Evolutionary conservation across 2,329 filamentous ascomycete genomes (phyloP), one percentile per base, ranked within the genome.

Genomic region (Alternaria infectoria): DNA sequence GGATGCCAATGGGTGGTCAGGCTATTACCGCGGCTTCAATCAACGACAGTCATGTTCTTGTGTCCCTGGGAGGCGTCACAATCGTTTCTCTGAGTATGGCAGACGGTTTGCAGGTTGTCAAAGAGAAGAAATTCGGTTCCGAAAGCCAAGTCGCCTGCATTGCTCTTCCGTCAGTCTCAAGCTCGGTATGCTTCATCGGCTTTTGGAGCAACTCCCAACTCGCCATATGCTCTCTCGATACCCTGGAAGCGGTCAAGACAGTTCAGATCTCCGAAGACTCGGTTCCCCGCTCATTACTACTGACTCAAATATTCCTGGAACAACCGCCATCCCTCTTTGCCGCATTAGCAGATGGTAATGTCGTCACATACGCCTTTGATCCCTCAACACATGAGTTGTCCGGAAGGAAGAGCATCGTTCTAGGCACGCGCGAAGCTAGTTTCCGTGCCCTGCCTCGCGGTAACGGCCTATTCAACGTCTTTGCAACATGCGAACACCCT

Each of bases 401-500:
- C 0, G 86, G 88, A 1, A 89, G 90, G 66, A 97, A 94, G 77
- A 93, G 89, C 71, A 90, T 97, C 23, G 89, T 95, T 2, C 84
- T 99, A 12, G 95, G 96, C 23, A 95, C 92, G 13, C 91, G 93
- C 64, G 91, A 96, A 69, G 92, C 95, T 2, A 89, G 88, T 13
- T 90, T 99, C 71, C 91, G 95, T 62, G 85, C 91, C 21, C 82
- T 99, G 3, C 92, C 93, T 0, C 87, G 90, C 54, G 84, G 84
- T 1, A 83, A 90, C 56, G 84, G 79, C 0, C 82, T 93, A 0
- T 91, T 86, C 76, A 96, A 92, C 71, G 90, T 99, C 0, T 97
- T 99, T 77, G 93, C 93, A 0, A 97, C 93, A 0, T 97, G 93
- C 61, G 96, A 99, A 73, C 93, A 97, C 75, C 92, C 96, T 0